Conservation (phyloP, 805 yeast genomes). For the Candida ficus region DNA sequence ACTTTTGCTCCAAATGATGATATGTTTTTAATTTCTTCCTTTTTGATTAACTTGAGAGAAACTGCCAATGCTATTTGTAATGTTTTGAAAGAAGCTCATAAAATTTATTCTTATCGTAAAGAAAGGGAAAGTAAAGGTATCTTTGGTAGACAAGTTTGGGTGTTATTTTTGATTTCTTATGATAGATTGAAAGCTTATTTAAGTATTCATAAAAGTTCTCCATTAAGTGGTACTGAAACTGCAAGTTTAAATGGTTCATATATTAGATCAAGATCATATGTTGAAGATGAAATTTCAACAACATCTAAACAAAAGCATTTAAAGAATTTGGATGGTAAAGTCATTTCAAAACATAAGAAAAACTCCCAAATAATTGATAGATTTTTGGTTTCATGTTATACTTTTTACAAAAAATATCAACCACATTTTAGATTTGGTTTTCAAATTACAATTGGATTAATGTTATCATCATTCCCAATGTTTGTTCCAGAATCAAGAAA, state of each 20-base stretch:
- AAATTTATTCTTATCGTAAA: slow-evolving; percentile 27
- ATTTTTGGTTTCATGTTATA: neutral
- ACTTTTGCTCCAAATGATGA: slow-evolving; percentile 42
- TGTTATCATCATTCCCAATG: slow-evolving; percentile 46
- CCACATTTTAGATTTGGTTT: slow-evolving; percentile 41
- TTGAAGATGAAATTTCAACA: neutral
- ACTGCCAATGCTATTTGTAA: slow-evolving; percentile 28
- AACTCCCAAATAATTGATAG: neutral
- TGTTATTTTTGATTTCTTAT: slow-evolving; percentile 32
- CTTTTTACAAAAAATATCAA: slow-evolving; percentile 16
- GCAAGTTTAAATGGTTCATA: slow-evolving; percentile 30
- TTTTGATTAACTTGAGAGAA: slow-evolving; percentile 42
- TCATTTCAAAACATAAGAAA: neutral
- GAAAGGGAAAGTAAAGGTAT: slow-evolving; percentile 30
- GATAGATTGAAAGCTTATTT: slow-evolving; percentile 34
- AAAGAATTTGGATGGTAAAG: slow-evolving; percentile 2
- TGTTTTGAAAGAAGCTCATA: slow-evolving; percentile 28
- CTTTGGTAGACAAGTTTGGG: slow-evolving; percentile 38
- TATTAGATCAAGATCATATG: neutral
- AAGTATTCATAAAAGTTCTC: slow-evolving; percentile 18
- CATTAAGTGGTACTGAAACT: slow-evolving; percentile 27
- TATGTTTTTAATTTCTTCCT: slow-evolving; percentile 44
- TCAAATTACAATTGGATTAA: slow-evolving; percentile 40
- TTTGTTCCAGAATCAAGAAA: slow-evolving; percentile 39
- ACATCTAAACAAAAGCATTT: neutral